Base-by-base conservation (phyloP, 371 early-diverging fungal species). In the Massospora cicadina region DNA sequence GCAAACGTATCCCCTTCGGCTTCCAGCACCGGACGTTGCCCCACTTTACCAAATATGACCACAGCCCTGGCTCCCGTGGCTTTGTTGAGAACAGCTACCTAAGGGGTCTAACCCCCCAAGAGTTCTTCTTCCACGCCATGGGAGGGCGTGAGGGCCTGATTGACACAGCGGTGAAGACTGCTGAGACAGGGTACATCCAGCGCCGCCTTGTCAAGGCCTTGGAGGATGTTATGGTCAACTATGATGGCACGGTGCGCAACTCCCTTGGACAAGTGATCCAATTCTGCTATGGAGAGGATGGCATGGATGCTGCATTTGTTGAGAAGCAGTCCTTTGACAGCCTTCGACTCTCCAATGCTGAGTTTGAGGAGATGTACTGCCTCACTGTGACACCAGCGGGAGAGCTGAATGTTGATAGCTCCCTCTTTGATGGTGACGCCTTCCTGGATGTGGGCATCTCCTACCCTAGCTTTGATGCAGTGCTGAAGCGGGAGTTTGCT, bases 111-210 rank as follows among this genome's bases (percentile, higher is more conserved):
- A 93, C 92, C 1, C 98, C 99, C 5, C 89, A 90, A 56, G 99
- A 99, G 77, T 99, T 98, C 79, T 99, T 93, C 76, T 99, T 99
- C 87, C 99, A 99, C 79, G 98, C 99, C 29, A 99, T 99, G 99
- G 99, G 98, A 78, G 99, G 99, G 71, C 89, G 99, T 79, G 99
- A 99, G 83, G 99, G 87, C 75, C 74, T 88, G 64, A 98, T 98
- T 72, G 99, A 98, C 79, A 98, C 99, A 43, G 98, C 99, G 64
- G 95, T 98, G 65, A 99, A 99, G 75, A 99, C 99, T 23, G 99
- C 99, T 27, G 99, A 99, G 75, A 98, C 99, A 2, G 99, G 99
- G 56, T 99, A 99, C 76, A 98, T 99, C 67, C 99, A 99, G 75
- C 95, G 99, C 72, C 91, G 99, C 75, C 79, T 99, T 31, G 92